Evolutionary conservation across 2,329 filamentous ascomycete genomes (phyloP), one percentile per base, ranked within the genome.

Genomic region (Penicillium hesseltinei): DNA sequence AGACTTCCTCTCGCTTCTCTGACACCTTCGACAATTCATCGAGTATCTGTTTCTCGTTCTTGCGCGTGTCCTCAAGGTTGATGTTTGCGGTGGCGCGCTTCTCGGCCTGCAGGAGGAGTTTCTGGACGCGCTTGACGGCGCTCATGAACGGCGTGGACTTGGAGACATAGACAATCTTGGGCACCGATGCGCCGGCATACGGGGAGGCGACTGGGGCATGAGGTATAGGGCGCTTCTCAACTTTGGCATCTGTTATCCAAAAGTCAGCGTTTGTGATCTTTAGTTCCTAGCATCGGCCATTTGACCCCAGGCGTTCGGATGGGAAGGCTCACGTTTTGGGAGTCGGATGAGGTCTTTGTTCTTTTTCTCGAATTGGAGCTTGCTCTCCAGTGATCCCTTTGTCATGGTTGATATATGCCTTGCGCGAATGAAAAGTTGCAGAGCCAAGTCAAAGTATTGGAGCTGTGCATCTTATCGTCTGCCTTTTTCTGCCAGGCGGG

Each of bases 111-210:
- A 69, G 64, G 5, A 88, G 79, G 0, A 87, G 75, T 48, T 80
- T 80, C 64, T 84, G 82, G 4, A 84, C 78, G 56, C 84, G 82
- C 67, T 86, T 86, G n/a, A 84, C 74, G 2, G 80, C 78, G 43
- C 82, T 80, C 71, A 87, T 80, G 73, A 85, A 84, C 5, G 83
- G 82, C 0, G 83, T 81, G 5, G 74, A 75, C 38, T 74, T 73
- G 11, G 80, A 82, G 36, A 87, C 72, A 70, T 87, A 87, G 70
- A 87, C 76, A 25, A 77, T 71, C 71, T 87, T 87, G 11, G 78
- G 80, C 5, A 75, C 68, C 1, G 67, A 63, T 45, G 80, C 62
- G 52, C 77, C 77, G 19, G 81, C 73, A 70, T 83, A 83, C 4
- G 82, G 81, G 0, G 81, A 81, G 4, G 82, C 75, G 31, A 84